A percentile compares a stretch with the other conserved stretches of the same genome.
Conservation (phyloP, 352 stramenopile species). For the Thraustotheca clavata region DNA sequence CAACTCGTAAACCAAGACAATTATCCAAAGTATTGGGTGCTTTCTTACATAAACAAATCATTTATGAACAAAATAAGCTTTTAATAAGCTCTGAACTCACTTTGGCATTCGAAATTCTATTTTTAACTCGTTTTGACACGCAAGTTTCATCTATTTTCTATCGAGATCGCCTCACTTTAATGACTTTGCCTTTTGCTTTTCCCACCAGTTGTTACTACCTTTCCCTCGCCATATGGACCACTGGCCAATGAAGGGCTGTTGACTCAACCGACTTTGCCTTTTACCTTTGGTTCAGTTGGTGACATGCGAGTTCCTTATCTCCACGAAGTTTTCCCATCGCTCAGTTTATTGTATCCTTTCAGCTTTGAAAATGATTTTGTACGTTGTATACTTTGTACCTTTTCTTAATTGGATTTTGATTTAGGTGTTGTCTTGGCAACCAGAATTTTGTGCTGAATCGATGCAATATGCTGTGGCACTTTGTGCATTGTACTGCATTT, state of each 20-base stretch:
- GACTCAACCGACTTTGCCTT: neutral
- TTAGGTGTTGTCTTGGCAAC: slow-evolving; percentile 46
- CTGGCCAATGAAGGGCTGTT: neutral
- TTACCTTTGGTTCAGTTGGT: neutral
- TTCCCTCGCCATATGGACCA: neutral
- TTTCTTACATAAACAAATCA: no score
- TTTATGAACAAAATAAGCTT: no score
- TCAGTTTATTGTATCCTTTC: slow-evolving; percentile 9
- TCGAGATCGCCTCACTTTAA: neutral
- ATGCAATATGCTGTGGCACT: slow-evolving; percentile 43
- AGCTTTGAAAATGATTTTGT: slow-evolving; percentile 19
- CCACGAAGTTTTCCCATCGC: slow-evolving; percentile 1
- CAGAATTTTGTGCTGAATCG: slow-evolving; percentile 52
- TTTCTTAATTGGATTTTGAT: neutral
- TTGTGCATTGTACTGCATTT: slow-evolving; percentile 52
- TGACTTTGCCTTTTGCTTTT: neutral
- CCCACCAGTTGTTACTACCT: neutral
- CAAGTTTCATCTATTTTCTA: no score
- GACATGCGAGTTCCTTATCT: neutral
- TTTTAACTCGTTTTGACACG: no score
- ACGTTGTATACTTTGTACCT: neutral
- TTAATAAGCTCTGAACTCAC: no score
- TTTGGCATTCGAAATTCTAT: no score
- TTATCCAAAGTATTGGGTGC: no score
- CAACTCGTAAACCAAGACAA: no score